Evolutionary conservation across 129 eudicot species (phyloP).

Genomic region (Gnaphalium uliginosum): DNA sequence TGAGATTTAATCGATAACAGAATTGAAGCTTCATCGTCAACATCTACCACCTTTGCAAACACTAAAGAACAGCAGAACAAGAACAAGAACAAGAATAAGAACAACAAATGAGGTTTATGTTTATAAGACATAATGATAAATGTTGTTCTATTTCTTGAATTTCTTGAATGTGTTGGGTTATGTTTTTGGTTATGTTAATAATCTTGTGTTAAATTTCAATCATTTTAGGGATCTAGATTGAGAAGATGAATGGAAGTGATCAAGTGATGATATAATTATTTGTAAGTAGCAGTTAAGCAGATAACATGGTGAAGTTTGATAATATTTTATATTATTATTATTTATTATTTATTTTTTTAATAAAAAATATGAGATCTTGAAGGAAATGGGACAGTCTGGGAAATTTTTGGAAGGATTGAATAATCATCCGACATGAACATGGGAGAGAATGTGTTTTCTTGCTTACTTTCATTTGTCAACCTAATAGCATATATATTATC

Average conservation of each 20-base stretch:
- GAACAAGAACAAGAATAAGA: slow-evolving; percentile 16
- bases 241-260: slow-evolving; percentile 31
- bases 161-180: slow-evolving; percentile 7
- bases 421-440: slow-evolving; percentile 80
- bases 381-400: slow-evolving; percentile 62
- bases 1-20: slow-evolving; percentile 60
- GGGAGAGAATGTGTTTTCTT: slow-evolving; percentile 71
- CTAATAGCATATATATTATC: neutral
- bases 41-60: slow-evolving; percentile 29
- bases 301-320: slow-evolving; percentile 51
- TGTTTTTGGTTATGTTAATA: slow-evolving; percentile 6
- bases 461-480: slow-evolving; percentile 38
- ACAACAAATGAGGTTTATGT: slow-evolving; percentile 20
- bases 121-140: neutral
- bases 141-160: slow-evolving; percentile 14
- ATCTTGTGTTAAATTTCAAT: slow-evolving; percentile 23
- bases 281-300: slow-evolving; percentile 31
- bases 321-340: neutral
- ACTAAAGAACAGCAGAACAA: slow-evolving; percentile 36
- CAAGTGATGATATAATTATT: slow-evolving; percentile 15
- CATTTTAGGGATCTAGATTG: slow-evolving; percentile 42
- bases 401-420: slow-evolving; percentile 59
- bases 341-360: slow-evolving; percentile 19
- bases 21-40: slow-evolving; percentile 46
- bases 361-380: slow-evolving; percentile 30